Evolutionary conservation across 1,284 basidiomycete species (phyloP), one percentile per base, ranked within the genome.

Genomic region (Coniferiporia sulphurascens): DNA sequence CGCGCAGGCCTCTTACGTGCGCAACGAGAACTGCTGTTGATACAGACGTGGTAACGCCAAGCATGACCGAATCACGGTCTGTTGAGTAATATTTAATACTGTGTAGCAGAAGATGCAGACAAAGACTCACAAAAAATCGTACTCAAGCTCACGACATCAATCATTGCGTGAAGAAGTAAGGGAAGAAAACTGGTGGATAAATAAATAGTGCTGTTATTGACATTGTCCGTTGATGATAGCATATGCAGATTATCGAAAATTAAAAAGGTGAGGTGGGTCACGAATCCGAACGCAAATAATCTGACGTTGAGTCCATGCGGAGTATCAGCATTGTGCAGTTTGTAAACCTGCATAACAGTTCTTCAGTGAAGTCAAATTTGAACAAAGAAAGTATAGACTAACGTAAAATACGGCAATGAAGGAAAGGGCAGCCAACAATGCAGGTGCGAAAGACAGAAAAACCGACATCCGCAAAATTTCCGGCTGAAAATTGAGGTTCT

Each of bases 211-310:
- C 51, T 52, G 66, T 65, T 17, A 62, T 51, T 19, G 44, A 21
- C 32, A 63, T 64, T 41, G 38, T 41, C 38, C 38, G 15, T 60
- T 62, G 62, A 13, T 55, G n/a, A 48, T 58, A 17, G 49, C 52
- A 52, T n/a, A 48, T 15, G 52, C 49, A 44, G 48, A 57, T 45
- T 41, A 43, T 34, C 32, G 41, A 50, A 32, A 58, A 55, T 19
- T 56, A 53, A 48, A 55, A 54, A 36, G 34, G 49, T 36, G 48
- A 27, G 45, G 35, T 65, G 56, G 10, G 64, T 46, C 12, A 61
- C 12, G 15, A 65, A 51, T 53, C 62, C 59, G 12, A 43, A 63
- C 21, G 62, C 54, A 51, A 69, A 67, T 3, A 68, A 38, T 3
- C 61, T 27, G 19, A 63, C 48, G 55, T 66, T 63, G 17, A 69